Base-by-base conservation (phyloP, 768 basidiomycete species). In the Mycena venus region DNA sequence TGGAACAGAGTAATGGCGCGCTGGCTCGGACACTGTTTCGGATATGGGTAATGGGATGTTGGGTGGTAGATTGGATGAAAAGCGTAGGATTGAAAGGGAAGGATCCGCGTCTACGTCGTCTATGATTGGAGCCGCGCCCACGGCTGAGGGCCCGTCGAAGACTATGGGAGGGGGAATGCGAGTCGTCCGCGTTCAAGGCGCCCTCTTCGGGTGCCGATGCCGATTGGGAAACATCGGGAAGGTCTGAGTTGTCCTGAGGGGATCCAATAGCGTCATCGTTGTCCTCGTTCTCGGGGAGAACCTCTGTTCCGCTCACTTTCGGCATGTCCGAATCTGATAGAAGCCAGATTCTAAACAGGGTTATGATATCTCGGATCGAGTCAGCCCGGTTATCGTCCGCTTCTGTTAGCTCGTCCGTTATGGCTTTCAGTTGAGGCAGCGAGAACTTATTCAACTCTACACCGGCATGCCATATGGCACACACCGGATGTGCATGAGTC, bases 381-480 rank as follows among this genome's bases (percentile, higher is more conserved):
- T 19, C 19, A 4, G 15, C 40, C 29, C 44, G 11, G 11, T 56
- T 40, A 2, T n/a, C 21, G 3, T 4, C 42, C 19, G 11, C 27
- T 32, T 12, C 34, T 34, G 2, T 17, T 29, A 31, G 29, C 55
- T 40, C 19, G 5, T 25, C 9, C 3, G 6, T 44, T 10, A 56
- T 40, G 10, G 12, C 55, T 2, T 7, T 11, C 15, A 58, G 19
- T 17, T 23, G 27, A n/a, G 21, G 2, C 9, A 0, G 7, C 11
- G 38, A 10, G 23, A 68, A 12, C n/a, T 23, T 59, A 1, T 9
- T 25, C 1, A 68, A 4, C 55, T 68, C 55, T 14, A 25, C 27
- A 17, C 27, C 66, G 8, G 55, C 66, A 25, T 68, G 66, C 53
- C 53, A 68, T 5, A 68, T 42, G n/a, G 56, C 55, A 12, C 38